Base-by-base conservation (phyloP, 1,139 yeast genomes). In the Suhomyces bolitotheri region DNA sequence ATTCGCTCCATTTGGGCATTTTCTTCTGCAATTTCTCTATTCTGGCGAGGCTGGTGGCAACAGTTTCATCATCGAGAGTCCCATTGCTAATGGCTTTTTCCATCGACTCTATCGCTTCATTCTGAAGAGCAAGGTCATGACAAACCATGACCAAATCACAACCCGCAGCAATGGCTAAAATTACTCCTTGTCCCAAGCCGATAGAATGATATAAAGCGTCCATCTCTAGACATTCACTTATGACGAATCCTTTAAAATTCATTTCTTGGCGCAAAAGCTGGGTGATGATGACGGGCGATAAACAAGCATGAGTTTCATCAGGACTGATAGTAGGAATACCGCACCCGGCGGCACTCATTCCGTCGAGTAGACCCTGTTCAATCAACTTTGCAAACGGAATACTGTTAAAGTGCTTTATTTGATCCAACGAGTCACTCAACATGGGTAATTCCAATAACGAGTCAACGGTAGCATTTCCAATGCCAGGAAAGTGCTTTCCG, bases 401-500 rank as follows among this genome's bases (percentile, higher is more conserved):
- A 34, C 72, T 58, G 45, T 77, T 75, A 45, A 71, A 70, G 27
- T 68, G 66, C 38, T 72, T 73, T 25, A 80, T 62, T 51, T 78
- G 82, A 30, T 71, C 77, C 31, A 76, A 60, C 3, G 78, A 66
- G 34, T 80, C 86, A 2, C 77, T 67, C 46, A 79, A 71, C 68
- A 78, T 73, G 2, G 84, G 84, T 28, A 78, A 55, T 33, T 80
- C 84, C 28, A 78, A 54, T 16, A 78, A 57, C 1, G 78, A 68
- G 49, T 79, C 82, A 3, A 80, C 80, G 14, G 73, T 66, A 1
- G 83, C 82, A 44, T 73, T 73, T 4, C 85, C 86, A 35, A 78
- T 78, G 1, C 86, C 86, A 0, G 86, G 86, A 48, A 80, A 80
- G 54, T 80, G 85, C 47, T 79, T 78, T 0, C 82, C 84, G 41